Evolutionary conservation across 2,329 filamentous ascomycete species (phyloP).

Genomic region (Fusarium luffae): DNA sequence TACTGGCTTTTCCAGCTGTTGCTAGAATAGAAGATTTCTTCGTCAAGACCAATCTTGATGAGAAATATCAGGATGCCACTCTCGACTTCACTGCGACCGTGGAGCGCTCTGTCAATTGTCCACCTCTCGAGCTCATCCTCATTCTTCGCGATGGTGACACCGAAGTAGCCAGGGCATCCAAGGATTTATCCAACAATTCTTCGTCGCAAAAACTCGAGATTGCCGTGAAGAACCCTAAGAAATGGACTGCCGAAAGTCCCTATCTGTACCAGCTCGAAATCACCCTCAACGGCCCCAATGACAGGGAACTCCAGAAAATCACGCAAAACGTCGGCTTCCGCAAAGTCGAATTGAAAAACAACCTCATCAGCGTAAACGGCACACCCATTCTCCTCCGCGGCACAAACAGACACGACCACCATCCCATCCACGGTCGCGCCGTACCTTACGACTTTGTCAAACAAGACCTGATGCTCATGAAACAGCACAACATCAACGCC

Average conservation of each 20-base stretch:
- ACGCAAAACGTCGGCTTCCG: constrained; percentile 10
- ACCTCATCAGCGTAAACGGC: constrained; percentile 4
- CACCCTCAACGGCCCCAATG: fast-evolving
- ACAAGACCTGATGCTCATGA: constrained; percentile 14
- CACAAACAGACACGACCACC: constrained; percentile 14
- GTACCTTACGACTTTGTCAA: constrained; percentile 17
- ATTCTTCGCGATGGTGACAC: neutral
- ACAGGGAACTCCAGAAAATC: neutral
- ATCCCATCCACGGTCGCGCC: constrained; percentile 6
- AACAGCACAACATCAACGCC: constrained; percentile 23
- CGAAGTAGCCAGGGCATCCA: neutral
- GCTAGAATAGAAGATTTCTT: constrained; percentile 2
- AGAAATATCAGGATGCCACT: neutral
- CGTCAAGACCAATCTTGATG: constrained; percentile 6
- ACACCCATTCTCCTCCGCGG: neutral
- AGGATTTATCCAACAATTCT: fast-evolving
- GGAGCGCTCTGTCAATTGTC: fast-evolving
- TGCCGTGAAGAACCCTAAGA: neutral
- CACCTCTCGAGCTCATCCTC: fast-evolving
- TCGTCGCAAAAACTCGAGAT: neutral
- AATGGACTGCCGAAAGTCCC: constrained; percentile 11
- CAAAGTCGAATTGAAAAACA: constrained; percentile 3
- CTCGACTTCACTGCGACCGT: neutral
- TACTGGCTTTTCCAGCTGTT: neutral
- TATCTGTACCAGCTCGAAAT: constrained; percentile 9